Base-by-base conservation (phyloP, 1,284 basidiomycete species). In the Kwoniella shivajii region DNA sequence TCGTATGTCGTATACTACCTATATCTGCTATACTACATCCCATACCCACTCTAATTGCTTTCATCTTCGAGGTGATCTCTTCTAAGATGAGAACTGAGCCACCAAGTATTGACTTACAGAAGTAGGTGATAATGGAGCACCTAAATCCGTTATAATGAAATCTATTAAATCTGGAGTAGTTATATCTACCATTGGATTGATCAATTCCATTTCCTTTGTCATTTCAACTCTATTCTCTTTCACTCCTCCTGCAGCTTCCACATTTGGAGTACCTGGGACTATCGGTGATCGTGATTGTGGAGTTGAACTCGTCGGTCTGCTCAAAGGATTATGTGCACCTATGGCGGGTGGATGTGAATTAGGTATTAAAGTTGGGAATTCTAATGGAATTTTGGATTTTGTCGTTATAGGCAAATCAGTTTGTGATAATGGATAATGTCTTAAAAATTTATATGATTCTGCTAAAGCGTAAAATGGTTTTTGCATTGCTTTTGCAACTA, bases 401-500 rank as follows among this genome's bases (percentile, higher is more conserved):
- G 52, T 24, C 5, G 69, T 68, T n/a, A 70, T 63, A 6, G 95
- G 95, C 24, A 99, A 84, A 81, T 99, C 95, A 74, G 93, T 93
- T 76, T 98, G 94, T 50, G 90, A 94, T 75, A 99, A 82, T 38
- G 95, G 95, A 80, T 98, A 98, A 68, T 96, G 82, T 61, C 96
- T 88, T 71, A 97, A 88, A 78, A 99, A 98, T 80, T 99, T 99
- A 84, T 94, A 99, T 77, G 90, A 92, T 81, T 99, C 94, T 30
- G 94, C 93, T 38, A 97, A 83, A 30, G 93, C 93, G 78, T 97
- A 99, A 75, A 99, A 93, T 2, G 96, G 95, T 75, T 95, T 97
- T 69, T 92, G 90, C 56, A 88, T 86, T 31, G 90, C 88, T 78
- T 94, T 94, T 53, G 96, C 95, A 57, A 97, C 90, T 66, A 98